Conservation (phyloP, 139 green algal species). For the Coelastrella sp. region DNA sequence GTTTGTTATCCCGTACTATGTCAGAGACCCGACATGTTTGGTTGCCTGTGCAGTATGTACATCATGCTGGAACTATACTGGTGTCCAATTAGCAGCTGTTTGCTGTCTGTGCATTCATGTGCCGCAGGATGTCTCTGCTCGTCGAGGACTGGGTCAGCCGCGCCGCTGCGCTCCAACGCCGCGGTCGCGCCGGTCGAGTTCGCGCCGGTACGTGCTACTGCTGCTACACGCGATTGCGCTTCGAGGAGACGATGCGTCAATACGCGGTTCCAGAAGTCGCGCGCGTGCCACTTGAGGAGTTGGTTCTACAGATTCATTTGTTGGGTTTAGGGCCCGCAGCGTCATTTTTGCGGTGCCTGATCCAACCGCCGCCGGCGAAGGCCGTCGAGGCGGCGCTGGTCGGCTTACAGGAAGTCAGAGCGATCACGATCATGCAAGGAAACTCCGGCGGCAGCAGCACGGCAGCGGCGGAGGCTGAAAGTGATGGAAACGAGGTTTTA, state of each 20-base stretch:
- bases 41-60: no score
- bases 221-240: slow-evolving; percentile 83
- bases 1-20: no score
- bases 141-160: slow-evolving; percentile 84
- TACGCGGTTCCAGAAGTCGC: slow-evolving; percentile 92
- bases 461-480: slow-evolving; percentile 1
- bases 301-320: slow-evolving; percentile 94
- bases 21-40: no score
- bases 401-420: slow-evolving; percentile 41
- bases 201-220: slow-evolving; percentile 83
- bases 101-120: no score
- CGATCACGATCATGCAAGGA: not conserved
- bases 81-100: no score
- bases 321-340: slow-evolving; percentile 79
- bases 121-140: slow-evolving; percentile 85
- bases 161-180: slow-evolving; percentile 69
- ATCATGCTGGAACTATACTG: no score
- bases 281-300: slow-evolving; percentile 92
- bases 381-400: slow-evolving; percentile 73
- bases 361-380: slow-evolving; percentile 81
- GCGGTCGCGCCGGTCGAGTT: slow-evolving; percentile 90
- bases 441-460: slow-evolving; percentile 30
- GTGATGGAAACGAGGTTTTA: slow-evolving; percentile 67
- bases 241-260: slow-evolving; percentile 75
- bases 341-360: slow-evolving; percentile 77